Evolutionary conservation across 2,329 filamentous ascomycete species (phyloP), one percentile per base, ranked within the genome.

Genomic region (Diaporthe helianthi): DNA sequence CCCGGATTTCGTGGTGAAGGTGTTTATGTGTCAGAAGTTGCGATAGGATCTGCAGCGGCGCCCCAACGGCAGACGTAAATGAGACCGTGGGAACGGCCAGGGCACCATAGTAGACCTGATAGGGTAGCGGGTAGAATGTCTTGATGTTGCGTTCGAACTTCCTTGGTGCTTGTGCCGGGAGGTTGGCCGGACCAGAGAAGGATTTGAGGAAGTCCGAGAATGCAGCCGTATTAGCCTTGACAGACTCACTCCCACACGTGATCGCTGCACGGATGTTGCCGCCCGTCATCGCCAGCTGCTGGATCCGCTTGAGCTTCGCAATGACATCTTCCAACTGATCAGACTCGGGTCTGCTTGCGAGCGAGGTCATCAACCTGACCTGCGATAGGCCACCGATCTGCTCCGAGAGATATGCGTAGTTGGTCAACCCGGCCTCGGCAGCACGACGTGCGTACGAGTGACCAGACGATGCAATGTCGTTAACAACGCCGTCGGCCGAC

Each of bases 21-120:
- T 98, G 93, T 80, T 97, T 98, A 82, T 99, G 95, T 0, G 95
- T 98, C 38, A 99, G 87, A 22, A 99, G 88, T 78, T 98, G 93
- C 15, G 94, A 90, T 26, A 99, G 89, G 49, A 98, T 92, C 75
- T 95, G 93, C 19, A 98, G 89, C 0, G 94, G 87, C 1, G 96
- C 93, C 49, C 92, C 90, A 65, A 92, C 86, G 0, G 89, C 79
- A 52, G 92, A 88, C 4, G 89, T 90, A 80, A 98, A 99, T 0
- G 94, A 92, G 0, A 92, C 91, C 0, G 95, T 97, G 8, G 92
- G 90, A 17, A 97, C 81, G 22, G 93, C 91, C 53, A 96, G 85
- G 19, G 91, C 92, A 9, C 95, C 93, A 78, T 98, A 98, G 78
- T 97, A 98, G 41, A 99, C 96, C 80, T 99, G 96, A 80, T 97